Conservation (phyloP, 257 asterid species). For the Craterostigma plantagineum region DNA sequence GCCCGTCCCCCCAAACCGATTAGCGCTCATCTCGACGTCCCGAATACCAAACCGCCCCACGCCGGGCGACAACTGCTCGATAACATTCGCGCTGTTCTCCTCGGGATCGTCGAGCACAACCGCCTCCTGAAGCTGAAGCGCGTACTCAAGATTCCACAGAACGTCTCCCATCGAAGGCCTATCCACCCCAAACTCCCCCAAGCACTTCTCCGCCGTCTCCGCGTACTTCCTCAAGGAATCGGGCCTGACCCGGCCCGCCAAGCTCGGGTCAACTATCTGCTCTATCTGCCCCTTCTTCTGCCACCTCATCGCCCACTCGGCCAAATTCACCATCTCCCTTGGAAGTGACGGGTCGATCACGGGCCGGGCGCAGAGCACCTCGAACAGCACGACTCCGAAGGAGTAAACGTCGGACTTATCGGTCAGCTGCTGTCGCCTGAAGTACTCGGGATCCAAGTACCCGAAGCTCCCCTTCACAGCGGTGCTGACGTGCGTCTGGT, state of each 20-base stretch:
- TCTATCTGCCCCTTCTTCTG: constrained; percentile 46
- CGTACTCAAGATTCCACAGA: constrained; percentile 40
- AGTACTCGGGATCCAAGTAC: constrained; percentile 40
- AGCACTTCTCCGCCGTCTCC: constrained; percentile 49
- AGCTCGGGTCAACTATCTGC: constrained; percentile 26
- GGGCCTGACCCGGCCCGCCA: constrained; percentile 24
- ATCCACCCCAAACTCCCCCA: constrained; percentile 43
- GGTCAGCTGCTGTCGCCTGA: constrained; percentile 41
- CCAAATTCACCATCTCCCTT: constrained; percentile 36
- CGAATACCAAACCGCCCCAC: constrained; percentile 17
- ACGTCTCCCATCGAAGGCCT: constrained; percentile 53
- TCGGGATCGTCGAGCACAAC: constrained; percentile 35
- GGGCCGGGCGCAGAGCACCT: constrained; percentile 44
- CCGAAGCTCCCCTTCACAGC: constrained; percentile 53
- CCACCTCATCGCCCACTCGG: constrained; percentile 55
- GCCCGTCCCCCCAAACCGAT: constrained; percentile 20
- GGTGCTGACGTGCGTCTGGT: constrained; percentile 41
- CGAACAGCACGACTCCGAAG: constrained; percentile 42
- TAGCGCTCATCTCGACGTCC: constrained; percentile 9
- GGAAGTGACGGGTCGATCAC: constrained; percentile 40
- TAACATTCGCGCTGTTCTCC: constrained; percentile 37
- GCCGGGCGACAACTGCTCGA: constrained; percentile 29
- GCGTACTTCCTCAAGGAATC: constrained; percentile 39
- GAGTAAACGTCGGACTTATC: constrained; percentile 49
- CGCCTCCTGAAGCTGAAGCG: constrained; percentile 48